Base-by-base conservation (phyloP, 1,284 basidiomycete species). In the Cerrena zonata region DNA sequence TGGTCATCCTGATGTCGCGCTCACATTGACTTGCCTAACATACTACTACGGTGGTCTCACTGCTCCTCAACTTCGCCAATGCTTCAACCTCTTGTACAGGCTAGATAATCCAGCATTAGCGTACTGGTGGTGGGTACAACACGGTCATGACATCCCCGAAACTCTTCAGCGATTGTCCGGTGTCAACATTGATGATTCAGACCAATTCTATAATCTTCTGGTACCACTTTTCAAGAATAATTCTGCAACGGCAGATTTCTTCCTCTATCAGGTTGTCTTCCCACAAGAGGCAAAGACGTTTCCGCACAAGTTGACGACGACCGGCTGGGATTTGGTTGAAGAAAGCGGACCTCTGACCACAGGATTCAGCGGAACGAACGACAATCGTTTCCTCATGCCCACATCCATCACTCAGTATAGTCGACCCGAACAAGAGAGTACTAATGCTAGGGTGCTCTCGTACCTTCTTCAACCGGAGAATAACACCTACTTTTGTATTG, bases 311-410 rank as follows among this genome's bases (percentile, higher is more conserved):
- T 54, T 82, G 1, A 60, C 72, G 2, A 73, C 76, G 4, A 77
- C 75, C 7, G 72, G 70, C 0, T 81, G 79, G 79, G 79, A 81
- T 63, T 59, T 81, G 36, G 78, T 73, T 0, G 70, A 72, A 50
- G 49, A 50, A 5, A 72, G 64, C 47, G 39, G 38, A 0, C 63
- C 69, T 27, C 24, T 69, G 12, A 72, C 64, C 3, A 80, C 76
- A 3, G 79, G 79, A 0, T 82, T 81, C 56, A 80, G 77, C 41
- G 79, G 79, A 7, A 80, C 78, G 1, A 80, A 81, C 45, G 79
- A 80, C 55, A 73, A 73, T 27, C 66, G 62, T 39, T 72, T 77
- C 51, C 60, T 81, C 1, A 62, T 80, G 2, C 79, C 78, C 0
- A 65, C 66, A 0, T 71, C 73, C 1, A 75, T 80, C 41, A 56